phyloP scores from a whole-genome alignment of 768 basidiomycete species.

The Lactarius pseudohatsudake region DNA sequence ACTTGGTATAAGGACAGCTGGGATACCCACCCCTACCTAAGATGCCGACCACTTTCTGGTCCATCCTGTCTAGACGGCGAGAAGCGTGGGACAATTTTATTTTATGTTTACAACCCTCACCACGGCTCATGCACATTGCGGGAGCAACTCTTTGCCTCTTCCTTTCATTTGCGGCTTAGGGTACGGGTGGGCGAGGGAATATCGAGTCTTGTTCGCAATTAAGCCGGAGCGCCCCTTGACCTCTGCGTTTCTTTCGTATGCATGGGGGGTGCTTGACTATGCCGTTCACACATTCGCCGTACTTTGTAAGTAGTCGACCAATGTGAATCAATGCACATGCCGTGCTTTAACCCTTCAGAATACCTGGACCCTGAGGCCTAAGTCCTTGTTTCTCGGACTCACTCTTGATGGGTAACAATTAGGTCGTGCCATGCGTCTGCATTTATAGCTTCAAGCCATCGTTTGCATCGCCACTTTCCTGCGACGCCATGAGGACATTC shows the following conservation, averaged over 20 bases:
- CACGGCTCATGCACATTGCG: constrained; percentile 39
- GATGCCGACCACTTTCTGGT: constrained; percentile 38
- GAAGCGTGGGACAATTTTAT: background rate
- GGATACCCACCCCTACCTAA: constrained; percentile 40
- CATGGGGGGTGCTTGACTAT: constrained; percentile 73
- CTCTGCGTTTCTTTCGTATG: constrained; percentile 41
- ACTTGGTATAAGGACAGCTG: background rate
- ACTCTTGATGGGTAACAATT: background rate
- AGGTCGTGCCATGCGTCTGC: background rate
- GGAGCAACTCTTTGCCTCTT: constrained; percentile 56
- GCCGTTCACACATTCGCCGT: constrained; percentile 53
- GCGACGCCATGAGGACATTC: constrained; percentile 15
- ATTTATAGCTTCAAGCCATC: constrained; percentile 11
- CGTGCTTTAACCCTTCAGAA: background rate
- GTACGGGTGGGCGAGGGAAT: constrained; percentile 53
- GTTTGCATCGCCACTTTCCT: background rate
- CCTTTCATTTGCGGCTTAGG: constrained; percentile 42
- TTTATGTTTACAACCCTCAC: constrained; percentile 36
- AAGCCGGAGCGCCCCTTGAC: constrained; percentile 73
- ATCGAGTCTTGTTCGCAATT: constrained; percentile 58
- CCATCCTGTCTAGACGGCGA: constrained; percentile 20
- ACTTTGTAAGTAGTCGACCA: constrained; percentile 16
- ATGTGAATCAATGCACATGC: background rate
- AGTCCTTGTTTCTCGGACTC: background rate
- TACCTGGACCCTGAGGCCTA: background rate